Percentiles rank a stretch among this genome's conserved stretches.
phyloP scores from a whole-genome alignment of 352 stramenopile genomes.

The Phytophthora palmivora region DNA sequence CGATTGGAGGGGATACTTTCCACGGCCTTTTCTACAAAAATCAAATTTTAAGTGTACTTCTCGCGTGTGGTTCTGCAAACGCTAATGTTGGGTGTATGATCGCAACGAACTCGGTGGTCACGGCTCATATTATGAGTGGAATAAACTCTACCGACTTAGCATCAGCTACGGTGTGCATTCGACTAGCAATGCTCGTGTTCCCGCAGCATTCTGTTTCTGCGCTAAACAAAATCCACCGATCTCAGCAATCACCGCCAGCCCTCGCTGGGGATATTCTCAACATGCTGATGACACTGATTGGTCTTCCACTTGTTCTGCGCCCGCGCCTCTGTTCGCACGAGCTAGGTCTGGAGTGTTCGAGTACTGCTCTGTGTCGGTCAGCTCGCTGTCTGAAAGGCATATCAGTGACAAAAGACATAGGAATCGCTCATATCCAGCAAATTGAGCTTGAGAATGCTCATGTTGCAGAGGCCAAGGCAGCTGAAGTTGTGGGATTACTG shows the following conservation, averaged over 20 bases:
- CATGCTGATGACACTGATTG: constrained; percentile 74
- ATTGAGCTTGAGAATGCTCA: constrained; percentile 57
- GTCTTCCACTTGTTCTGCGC: constrained; percentile 64
- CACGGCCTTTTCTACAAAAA: constrained; percentile 78
- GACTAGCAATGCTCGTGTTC: constrained; percentile 87
- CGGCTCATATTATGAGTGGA: constrained; percentile 64
- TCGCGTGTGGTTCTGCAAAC: constrained; percentile 73
- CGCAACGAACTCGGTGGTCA: constrained; percentile 59
- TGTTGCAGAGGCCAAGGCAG: constrained; percentile 59
- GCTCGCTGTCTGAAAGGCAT: constrained; percentile 74
- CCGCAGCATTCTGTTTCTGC: constrained; percentile 77
- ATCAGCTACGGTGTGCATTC: constrained; percentile 78
- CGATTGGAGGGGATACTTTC: constrained; percentile 18
- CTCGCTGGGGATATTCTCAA: constrained; percentile 50
- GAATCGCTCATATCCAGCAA: constrained; percentile 38
- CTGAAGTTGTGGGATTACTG: constrained; percentile 69
- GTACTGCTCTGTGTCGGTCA: constrained; percentile 66
- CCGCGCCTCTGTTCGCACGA: constrained; percentile 84
- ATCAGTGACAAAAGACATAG: constrained; percentile 35
- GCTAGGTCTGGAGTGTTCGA: constrained; percentile 77
- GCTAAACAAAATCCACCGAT: constrained; percentile 73
- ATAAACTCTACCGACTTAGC: constrained; percentile 71
- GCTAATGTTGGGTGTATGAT: constrained; percentile 70
- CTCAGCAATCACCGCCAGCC: constrained; percentile 31
- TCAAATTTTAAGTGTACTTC: constrained; percentile 79